Evolutionary conservation across 306 rosid species (phyloP).

Genomic region (Prosopis cineraria): DNA sequence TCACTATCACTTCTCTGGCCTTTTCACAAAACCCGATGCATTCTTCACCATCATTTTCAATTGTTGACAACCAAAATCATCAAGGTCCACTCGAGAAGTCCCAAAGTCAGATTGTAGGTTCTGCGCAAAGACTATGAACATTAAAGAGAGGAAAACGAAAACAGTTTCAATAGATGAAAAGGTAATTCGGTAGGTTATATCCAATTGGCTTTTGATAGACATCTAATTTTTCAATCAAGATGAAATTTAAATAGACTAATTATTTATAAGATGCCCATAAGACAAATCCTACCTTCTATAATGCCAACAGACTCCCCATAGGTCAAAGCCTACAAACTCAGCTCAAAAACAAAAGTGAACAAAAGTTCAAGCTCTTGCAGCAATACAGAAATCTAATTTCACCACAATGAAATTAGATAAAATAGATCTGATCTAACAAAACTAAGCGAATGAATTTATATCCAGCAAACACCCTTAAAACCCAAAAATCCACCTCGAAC

Average conservation of each 20-base stretch:
- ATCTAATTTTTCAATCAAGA: constrained; percentile 44
- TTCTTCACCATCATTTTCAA: constrained; percentile 28
- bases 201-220: constrained; percentile 42
- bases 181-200: constrained; percentile 27
- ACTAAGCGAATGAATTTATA: constrained; percentile 37
- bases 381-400: constrained; percentile 46
- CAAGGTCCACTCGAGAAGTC: constrained; percentile 24
- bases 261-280: constrained; percentile 35
- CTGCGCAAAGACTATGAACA: constrained; percentile 2
- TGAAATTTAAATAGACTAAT: constrained; percentile 25
- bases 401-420: constrained; percentile 38
- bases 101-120: constrained; percentile 38
- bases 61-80: constrained; percentile 29
- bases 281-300: constrained; percentile 49
- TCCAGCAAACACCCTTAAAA: constrained; percentile 34
- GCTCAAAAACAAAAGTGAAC: constrained; percentile 25
- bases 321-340: constrained; percentile 57
- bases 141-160: not conserved
- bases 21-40: constrained; percentile 46
- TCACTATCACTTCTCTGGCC: constrained; percentile 36
- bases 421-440: constrained; percentile 72
- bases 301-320: constrained; percentile 39
- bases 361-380: constrained; percentile 30
- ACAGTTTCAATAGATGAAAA: constrained; percentile 1
- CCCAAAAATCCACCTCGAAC: constrained; percentile 50